These are phyloP conservation scores for Chrysanthemum makinoi DNA, from an alignment of 129 eudicot genomes.

Conservation along the genomic window DNA sequence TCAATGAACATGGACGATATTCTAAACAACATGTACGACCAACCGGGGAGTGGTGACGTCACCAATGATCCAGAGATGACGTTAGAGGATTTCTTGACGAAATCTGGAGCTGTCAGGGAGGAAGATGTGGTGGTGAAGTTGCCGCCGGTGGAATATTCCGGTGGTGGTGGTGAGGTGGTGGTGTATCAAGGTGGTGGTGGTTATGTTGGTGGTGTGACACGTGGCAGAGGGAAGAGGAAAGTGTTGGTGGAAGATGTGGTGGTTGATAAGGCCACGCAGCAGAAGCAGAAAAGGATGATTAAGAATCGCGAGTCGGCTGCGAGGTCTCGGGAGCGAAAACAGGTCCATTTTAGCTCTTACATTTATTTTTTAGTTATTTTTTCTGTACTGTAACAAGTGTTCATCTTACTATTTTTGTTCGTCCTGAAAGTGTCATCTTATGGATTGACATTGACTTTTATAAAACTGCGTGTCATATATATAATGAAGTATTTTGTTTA, in stretches of 20 bases:
- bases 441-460: neutral
- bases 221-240: slow-evolving; percentile 59
- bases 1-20: slow-evolving; percentile 88
- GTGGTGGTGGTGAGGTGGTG: slow-evolving; percentile 24
- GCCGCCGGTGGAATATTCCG: slow-evolving; percentile 44
- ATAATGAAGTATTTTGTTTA: neutral
- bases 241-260: slow-evolving; percentile 68
- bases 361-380: no score
- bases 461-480: no score
- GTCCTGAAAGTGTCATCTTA: neutral
- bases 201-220: slow-evolving; percentile 29
- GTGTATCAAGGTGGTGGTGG: slow-evolving; percentile 24
- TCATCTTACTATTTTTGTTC: no score
- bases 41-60: slow-evolving; percentile 12
- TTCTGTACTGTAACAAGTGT: neutral
- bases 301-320: slow-evolving; percentile 91
- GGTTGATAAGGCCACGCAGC: slow-evolving; percentile 84
- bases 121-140: slow-evolving; percentile 52
- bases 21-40: slow-evolving; percentile 48
- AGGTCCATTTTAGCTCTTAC: slow-evolving; percentile 44
- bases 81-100: slow-evolving; percentile 61
- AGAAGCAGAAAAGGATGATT: slow-evolving; percentile 86
- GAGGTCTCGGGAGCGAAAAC: slow-evolving; percentile 79
- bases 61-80: slow-evolving; percentile 59
- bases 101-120: slow-evolving; percentile 78